phyloP scores from a whole-genome alignment of 352 stramenopile genomes.

The Globisporangium megalacanthum region DNA sequence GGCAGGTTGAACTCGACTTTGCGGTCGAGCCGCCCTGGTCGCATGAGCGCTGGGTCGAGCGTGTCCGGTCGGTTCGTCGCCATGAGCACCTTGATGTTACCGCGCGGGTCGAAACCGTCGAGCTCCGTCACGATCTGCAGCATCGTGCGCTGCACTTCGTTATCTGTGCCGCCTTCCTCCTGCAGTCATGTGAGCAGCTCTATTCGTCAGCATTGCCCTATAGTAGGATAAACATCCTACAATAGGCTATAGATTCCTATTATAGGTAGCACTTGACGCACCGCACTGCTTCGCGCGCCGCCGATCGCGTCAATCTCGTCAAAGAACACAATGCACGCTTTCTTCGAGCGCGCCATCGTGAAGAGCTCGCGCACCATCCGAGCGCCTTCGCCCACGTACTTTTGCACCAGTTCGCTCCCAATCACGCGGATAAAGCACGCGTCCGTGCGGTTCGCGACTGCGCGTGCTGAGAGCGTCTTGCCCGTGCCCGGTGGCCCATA shows the following conservation, averaged over 20 bases:
- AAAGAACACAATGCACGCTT: conserved; percentile 99
- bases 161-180: conserved; percentile 95
- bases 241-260: not conserved
- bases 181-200: conserved; percentile 1
- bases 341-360: conserved; percentile 98
- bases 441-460: conserved; percentile 98
- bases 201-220: not conserved
- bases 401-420: conserved; percentile 98
- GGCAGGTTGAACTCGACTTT: conserved; percentile 99
- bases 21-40: conserved; percentile 95
- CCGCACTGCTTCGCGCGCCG: conserved; percentile 76
- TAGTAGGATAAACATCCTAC: not conserved
- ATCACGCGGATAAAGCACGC: conserved; percentile 99
- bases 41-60: conserved; percentile 94
- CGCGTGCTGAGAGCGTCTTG: conserved; percentile 96
- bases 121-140: conserved; percentile 99
- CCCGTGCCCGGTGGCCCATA: conserved; percentile 97
- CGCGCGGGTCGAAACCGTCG: conserved; percentile 97
- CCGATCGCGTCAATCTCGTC: conserved; percentile 99
- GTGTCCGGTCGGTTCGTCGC: conserved; percentile 97
- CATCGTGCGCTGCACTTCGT: conserved; percentile 99
- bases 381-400: conserved; percentile 99
- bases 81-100: conserved; percentile 99
- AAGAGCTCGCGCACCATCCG: conserved; percentile 99
- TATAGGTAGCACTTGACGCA: conserved; percentile 13